Evolutionary conservation across 2,329 filamentous ascomycete species (phyloP), one percentile per base, ranked within the genome.

Genomic region (Cercospora brassicicola): DNA sequence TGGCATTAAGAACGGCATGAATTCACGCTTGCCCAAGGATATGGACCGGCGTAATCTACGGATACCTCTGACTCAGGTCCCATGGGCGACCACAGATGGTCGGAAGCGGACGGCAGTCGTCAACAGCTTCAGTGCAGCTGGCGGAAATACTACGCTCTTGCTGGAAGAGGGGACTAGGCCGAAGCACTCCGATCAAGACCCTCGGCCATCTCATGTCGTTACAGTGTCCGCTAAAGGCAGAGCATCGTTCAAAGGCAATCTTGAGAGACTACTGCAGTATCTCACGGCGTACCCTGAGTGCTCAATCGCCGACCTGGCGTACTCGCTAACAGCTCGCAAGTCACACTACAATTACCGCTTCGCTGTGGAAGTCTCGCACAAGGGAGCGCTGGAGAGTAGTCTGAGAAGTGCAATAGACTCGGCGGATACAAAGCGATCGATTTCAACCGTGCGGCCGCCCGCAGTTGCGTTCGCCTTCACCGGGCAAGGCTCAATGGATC

Each of bases 61-160:
- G 71, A 89, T 90, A 72, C 31, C 71, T 23, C 82, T 85, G 69
- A 80, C 87, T 70, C 76, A 82, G 60, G 85, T 75, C 0, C 71
- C 77, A 0, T 84, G 82, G 78, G 28, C 2, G 70, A 74, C 1
- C 62, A 56, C 13, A 62, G 62, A 2, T 11, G 76, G 71, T 13
- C 68, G 68, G 26, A 74, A 78, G 63, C 78, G 85, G 2, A 76
- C 78, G 6, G 80, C 82, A 0, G 77, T 82, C 23, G 78, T 90
- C 69, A 92, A 92, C 81, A 91, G 90, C 79, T 91, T 91, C 75
- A 87, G 86, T 70, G 90, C 90, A 6, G 88, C 90, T 63, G 90
- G 90, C 71, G 90, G 90, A 36, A 92, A 92, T 78, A 91, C 89
- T 1, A 87, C 88, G 15, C 77, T 91, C 26, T 77, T 92, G 6